Conservation (phyloP, 176 grass and related monocot genomes). For the Coix lacrymajobi region DNA sequence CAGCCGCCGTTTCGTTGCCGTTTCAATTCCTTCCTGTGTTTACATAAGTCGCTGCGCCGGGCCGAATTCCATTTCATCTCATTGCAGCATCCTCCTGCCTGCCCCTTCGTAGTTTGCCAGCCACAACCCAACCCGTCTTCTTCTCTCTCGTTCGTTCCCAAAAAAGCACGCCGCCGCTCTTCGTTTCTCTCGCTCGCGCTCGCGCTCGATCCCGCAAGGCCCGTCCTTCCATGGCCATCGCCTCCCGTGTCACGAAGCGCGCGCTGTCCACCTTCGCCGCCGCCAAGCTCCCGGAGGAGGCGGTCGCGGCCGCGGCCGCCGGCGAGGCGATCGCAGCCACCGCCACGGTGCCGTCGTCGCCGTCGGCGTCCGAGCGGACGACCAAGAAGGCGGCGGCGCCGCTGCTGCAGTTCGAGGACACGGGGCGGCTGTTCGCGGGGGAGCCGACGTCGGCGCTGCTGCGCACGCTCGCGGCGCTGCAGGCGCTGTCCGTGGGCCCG, state of each 20-base stretch:
- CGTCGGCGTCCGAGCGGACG: not conserved
- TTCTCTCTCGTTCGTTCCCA: not conserved
- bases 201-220: not conserved
- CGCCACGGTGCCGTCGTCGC: not conserved
- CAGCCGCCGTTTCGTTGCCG: not conserved
- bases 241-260: conserved; percentile 37
- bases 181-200: too few relatives aligned
- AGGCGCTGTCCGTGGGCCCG: conserved; percentile 53
- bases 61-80: not conserved
- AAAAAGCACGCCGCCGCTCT: not conserved
- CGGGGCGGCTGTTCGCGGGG: conserved; percentile 56
- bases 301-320: conserved; percentile 29
- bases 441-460: conserved; percentile 47
- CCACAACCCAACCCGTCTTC: not conserved
- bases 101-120: not conserved
- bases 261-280: conserved; percentile 40
- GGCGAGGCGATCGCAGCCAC: conserved; percentile 6
- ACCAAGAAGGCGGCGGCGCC: too few relatives aligned
- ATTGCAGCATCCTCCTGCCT: not conserved
- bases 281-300: conserved; percentile 50
- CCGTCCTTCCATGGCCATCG: conserved; percentile 60
- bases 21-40: not conserved
- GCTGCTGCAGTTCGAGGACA: conserved; percentile 54
- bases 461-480: conserved; percentile 57
- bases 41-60: not conserved